Conservation (phyloP, 768 basidiomycete genomes). For the Dioszegia crocea region DNA sequence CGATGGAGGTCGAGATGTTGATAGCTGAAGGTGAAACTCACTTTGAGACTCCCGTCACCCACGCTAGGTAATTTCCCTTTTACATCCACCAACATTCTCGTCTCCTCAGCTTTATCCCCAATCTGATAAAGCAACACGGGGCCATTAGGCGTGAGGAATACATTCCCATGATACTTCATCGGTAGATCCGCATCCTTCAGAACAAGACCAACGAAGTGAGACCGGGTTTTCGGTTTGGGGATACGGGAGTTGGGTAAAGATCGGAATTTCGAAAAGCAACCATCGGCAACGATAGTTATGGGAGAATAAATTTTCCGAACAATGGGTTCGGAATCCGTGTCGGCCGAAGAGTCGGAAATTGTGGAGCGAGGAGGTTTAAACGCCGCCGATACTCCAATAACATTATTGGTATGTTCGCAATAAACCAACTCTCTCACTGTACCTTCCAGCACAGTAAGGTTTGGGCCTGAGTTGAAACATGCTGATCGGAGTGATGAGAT, state of each 20-base stretch:
- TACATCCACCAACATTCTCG: conserved; percentile 88
- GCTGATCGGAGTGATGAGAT: conserved; percentile 73
- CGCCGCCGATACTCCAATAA: conserved; percentile 43
- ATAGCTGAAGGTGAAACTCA: conserved; percentile 49
- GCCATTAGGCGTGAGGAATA: conserved; percentile 74
- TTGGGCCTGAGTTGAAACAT: conserved; percentile 54
- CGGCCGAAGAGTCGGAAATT: background rate
- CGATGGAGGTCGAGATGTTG: no score
- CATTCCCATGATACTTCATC: conserved; percentile 59
- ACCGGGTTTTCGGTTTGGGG: conserved; percentile 54
- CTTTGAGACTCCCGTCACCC: conserved; percentile 63
- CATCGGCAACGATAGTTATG: conserved; percentile 84
- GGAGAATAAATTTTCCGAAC: conserved; percentile 63
- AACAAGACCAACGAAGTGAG: conserved; percentile 79
- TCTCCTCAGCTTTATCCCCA: conserved; percentile 64
- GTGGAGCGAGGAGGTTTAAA: conserved; percentile 21
- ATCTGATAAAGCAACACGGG: conserved; percentile 94
- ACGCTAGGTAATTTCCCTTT: conserved; percentile 70
- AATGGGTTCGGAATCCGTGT: background rate
- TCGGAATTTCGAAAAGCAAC: conserved; percentile 92
- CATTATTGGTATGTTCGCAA: conserved; percentile 63
- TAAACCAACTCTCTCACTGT: conserved; percentile 44
- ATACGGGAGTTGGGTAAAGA: conserved; percentile 13
- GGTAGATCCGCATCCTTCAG: conserved; percentile 65
- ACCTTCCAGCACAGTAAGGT: conserved; percentile 42